Evolutionary conservation across 257 asterid genomes (phyloP).

Genomic region (Nicotiana attenuata): DNA sequence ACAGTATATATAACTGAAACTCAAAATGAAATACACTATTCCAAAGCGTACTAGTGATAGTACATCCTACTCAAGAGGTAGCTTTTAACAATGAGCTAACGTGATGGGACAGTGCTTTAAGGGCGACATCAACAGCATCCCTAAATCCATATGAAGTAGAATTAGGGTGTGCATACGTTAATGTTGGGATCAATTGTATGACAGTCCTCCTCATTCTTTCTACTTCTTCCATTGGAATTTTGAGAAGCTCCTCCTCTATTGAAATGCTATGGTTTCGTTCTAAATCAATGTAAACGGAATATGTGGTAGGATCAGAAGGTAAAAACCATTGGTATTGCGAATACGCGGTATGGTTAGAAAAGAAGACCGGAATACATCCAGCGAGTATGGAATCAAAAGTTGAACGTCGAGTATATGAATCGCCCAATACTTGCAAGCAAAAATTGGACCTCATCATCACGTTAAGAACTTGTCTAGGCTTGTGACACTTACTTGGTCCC

Average conservation of each 20-base stretch:
- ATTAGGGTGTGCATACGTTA: slow-evolving; percentile 9
- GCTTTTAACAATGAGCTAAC: neutral
- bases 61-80: neutral
- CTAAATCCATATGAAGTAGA: slow-evolving; percentile 10
- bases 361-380: slow-evolving; percentile 11
- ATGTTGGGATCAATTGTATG: slow-evolving; percentile 2
- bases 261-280: neutral
- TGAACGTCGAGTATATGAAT: slow-evolving; percentile 8
- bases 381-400: slow-evolving; percentile 1
- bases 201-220: slow-evolving; percentile 3
- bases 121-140: slow-evolving; percentile 1
- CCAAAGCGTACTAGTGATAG: neutral
- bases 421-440: slow-evolving; percentile 12
- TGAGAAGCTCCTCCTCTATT: slow-evolving; percentile 9
- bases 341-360: neutral
- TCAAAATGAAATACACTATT: neutral
- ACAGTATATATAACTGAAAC: no score
- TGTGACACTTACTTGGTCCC: slow-evolving; percentile 7
- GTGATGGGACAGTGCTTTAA: neutral
- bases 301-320: slow-evolving; percentile 9
- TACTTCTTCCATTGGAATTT: neutral
- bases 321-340: slow-evolving; percentile 12
- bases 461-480: neutral
- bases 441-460: slow-evolving; percentile 5
- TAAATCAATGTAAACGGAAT: slow-evolving; percentile 4